Conservation (phyloP, 2,329 filamentous ascomycete genomes). For the Sordariomycetes sp. region DNA sequence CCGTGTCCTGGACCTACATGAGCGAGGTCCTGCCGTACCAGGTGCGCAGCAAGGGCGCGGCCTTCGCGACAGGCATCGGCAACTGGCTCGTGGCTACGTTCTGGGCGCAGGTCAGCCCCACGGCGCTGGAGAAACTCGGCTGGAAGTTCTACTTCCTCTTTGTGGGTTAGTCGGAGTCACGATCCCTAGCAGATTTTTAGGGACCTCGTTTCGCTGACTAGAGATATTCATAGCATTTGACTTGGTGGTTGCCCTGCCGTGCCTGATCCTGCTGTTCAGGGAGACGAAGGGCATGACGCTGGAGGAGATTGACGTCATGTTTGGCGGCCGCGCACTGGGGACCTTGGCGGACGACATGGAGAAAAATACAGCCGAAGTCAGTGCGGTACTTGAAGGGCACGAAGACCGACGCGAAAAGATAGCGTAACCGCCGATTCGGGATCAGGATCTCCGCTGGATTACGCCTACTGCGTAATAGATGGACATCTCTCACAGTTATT, state of each 20-base stretch:
- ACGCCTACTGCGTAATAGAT: not conserved
- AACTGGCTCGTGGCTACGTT: constrained; percentile 27
- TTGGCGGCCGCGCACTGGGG: constrained; percentile 28
- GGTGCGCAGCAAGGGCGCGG: constrained; percentile 37
- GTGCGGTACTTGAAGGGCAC: not conserved
- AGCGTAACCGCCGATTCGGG: too few species aligned
- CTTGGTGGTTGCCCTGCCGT: constrained; percentile 22
- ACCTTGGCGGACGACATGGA: constrained; percentile 14
- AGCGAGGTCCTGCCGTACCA: constrained; percentile 59
- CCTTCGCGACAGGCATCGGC: constrained; percentile 21
- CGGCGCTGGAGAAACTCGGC: constrained; percentile 27
- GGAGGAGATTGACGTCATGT: constrained; percentile 43
- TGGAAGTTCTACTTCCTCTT: constrained; percentile 27
- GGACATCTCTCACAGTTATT: not conserved
- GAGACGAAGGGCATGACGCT: constrained; percentile 38
- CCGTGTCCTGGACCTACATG: constrained; percentile 54
- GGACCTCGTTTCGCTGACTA: not conserved
- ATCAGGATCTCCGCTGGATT: too few species aligned
- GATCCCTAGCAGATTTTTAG: not conserved
- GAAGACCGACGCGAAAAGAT: not conserved
- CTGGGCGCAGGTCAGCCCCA: constrained; percentile 47
- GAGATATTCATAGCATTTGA: constrained; percentile 17
- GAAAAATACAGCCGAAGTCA: constrained; percentile 6
- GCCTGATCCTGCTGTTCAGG: constrained; percentile 35
- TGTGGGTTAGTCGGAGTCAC: constrained; percentile 7